Conservation (phyloP, 2,329 filamentous ascomycete species). For the Fusarium caatingaense region DNA sequence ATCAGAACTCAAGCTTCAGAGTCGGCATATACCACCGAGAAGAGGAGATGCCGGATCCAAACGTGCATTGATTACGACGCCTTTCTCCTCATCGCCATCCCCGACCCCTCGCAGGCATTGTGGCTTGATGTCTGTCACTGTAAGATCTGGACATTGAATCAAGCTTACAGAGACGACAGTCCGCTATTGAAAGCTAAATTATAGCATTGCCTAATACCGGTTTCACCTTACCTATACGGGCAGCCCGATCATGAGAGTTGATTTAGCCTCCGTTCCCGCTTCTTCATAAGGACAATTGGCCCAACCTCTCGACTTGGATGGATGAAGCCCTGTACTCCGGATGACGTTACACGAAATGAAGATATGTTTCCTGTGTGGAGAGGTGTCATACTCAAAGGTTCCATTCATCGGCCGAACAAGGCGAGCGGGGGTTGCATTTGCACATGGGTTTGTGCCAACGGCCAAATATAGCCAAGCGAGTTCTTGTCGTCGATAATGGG, state of each 20-base stretch:
- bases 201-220: not conserved
- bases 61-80: slow-evolving; percentile 18
- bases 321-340: slow-evolving; percentile 11
- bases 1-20: slow-evolving; percentile 16
- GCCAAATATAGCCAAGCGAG: slow-evolving; percentile 14
- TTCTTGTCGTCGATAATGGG: slow-evolving; percentile 2
- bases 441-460: slow-evolving; percentile 20
- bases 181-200: slow-evolving; percentile 21
- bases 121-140: slow-evolving; percentile 3
- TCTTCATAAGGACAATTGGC: slow-evolving; percentile 9
- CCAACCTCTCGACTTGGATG: slow-evolving; percentile 24
- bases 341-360: slow-evolving; percentile 37
- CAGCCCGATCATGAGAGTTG: not conserved
- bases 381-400: slow-evolving; percentile 24
- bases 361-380: slow-evolving; percentile 30
- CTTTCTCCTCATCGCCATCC: slow-evolving; percentile 5
- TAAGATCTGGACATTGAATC: slow-evolving; percentile 1
- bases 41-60: slow-evolving; percentile 16
- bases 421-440: slow-evolving; percentile 20
- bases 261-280: not conserved
- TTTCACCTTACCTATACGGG: slow-evolving; percentile 9
- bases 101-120: slow-evolving; percentile 10
- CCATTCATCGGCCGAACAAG: slow-evolving; percentile 21
- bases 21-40: slow-evolving; percentile 14
- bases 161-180: not conserved